Percentiles rank a stretch among this genome's conserved stretches.
Conservation (phyloP, 164 flowering plant species). For the Stephania japonica region DNA sequence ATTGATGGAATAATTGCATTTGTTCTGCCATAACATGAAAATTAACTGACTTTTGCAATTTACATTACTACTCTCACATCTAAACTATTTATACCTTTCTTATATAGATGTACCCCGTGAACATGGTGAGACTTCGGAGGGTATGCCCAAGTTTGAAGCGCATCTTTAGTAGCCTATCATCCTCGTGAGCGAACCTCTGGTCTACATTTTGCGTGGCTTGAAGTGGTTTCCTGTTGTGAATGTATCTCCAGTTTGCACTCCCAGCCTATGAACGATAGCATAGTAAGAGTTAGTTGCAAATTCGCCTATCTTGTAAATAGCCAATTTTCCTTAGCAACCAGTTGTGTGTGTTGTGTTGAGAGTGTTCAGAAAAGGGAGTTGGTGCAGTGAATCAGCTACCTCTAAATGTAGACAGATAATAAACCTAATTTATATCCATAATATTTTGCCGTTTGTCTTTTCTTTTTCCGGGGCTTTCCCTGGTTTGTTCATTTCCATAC, state of each 20-base stretch:
- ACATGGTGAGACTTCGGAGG: slow-evolving; percentile 58
- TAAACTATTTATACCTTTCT: background rate
- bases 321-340: background rate
- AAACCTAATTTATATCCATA: slow-evolving; percentile 5
- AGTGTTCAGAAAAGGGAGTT: background rate
- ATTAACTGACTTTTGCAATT: background rate
- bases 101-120: slow-evolving; percentile 42
- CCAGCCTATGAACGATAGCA: background rate
- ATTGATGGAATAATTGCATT: background rate
- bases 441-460: background rate
- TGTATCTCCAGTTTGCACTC: background rate
- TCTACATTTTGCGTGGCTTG: background rate
- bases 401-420: slow-evolving; percentile 1
- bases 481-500: background rate
- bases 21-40: background rate
- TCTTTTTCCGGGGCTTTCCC: background rate
- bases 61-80: background rate
- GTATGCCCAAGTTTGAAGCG: slow-evolving; percentile 86
- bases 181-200: slow-evolving; percentile 18
- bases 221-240: background rate
- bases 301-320: slow-evolving; percentile 14
- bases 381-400: slow-evolving; percentile 12
- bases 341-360: slow-evolving; percentile 2
- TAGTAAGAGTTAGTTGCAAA: background rate
- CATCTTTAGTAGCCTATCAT: slow-evolving; percentile 61